Evolutionary conservation across 2,329 filamentous ascomycete genomes (phyloP), one percentile per base, ranked within the genome.

Genomic region (Talaromyces sp.): DNA sequence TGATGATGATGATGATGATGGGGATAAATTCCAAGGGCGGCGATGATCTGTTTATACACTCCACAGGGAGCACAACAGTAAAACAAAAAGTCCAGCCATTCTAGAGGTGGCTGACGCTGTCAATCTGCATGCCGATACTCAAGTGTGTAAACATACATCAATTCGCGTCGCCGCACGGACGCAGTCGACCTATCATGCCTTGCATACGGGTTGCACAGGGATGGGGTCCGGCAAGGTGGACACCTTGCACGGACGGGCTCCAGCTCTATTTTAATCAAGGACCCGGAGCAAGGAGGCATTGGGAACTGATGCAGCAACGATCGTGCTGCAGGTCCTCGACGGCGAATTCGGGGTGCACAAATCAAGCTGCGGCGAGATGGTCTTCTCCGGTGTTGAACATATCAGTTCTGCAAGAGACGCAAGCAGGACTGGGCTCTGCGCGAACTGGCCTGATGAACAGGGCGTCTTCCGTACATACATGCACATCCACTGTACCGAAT

Each of bases 201-300:
- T 75, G 70, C 73, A 75, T 75, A 65, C 69, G 63, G 67, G 67
- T 68, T 70, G 72, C 67, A 67, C 65, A 69, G 70, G 71, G 70
- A 68, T 72, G 71, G 68, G 64, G 64, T 64, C 68, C 66, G 64
- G 64, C 62, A 70, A 68, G 65, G 67, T 64, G 65, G 62, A 59
- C 54, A 50, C 65, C 67, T 46, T 60, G 29, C 56, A 56, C 54
- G 56, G 54, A 60, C 53, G 52, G 46, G 59, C 53, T 58, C 52
- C 50, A 55, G 57, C 56, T 61, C 48, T 52, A 61, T 59, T 56
- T 54, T 46, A 43, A 53, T 52, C 56, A 59, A 62, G 57, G 21
- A 29, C 31, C 43, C 38, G 57, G 21, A 70, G 72, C 69, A 63
- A 63, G 62, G 62, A 61, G 61, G 57, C 31, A 35, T 48, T 32